Evolutionary conservation across 208 protist species (phyloP).

Genomic region (Borovskyia barvae): DNA sequence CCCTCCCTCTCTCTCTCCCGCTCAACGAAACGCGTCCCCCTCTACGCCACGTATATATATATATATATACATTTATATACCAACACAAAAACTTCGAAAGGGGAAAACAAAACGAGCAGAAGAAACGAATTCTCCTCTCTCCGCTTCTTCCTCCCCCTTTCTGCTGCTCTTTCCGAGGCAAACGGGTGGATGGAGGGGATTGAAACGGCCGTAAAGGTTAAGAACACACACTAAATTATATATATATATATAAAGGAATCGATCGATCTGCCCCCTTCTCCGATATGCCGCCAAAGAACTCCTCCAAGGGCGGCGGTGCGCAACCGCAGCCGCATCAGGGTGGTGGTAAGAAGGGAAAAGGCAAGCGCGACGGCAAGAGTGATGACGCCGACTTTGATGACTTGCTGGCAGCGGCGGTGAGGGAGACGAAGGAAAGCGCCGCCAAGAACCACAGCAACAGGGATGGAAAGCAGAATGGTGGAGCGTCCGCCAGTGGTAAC

Average conservation of each 20-base stretch:
- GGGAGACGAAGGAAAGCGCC: conserved; percentile 44
- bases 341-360: conserved; percentile 38
- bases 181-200: too few relatives aligned
- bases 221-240: too few relatives aligned
- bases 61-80: too few relatives aligned
- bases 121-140: background rate
- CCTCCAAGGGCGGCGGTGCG: conserved; percentile 5
- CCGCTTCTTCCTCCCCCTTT: background rate
- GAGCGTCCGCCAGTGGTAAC: background rate
- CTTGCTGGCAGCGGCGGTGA: conserved; percentile 60
- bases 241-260: background rate
- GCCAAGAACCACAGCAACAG: conserved; percentile 39
- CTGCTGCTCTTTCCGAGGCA: too few relatives aligned
- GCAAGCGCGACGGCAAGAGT: conserved; percentile 35
- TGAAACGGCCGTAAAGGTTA: too few relatives aligned
- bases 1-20: too few relatives aligned
- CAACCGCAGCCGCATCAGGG: conserved; percentile 10
- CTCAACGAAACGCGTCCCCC: too few relatives aligned
- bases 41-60: too few relatives aligned
- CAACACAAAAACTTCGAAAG: conserved; percentile 7
- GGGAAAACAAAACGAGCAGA: conserved; percentile 8
- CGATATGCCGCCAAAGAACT: conserved; percentile 48
- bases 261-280: background rate
- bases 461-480: conserved; percentile 19
- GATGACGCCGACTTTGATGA: conserved; percentile 87